phyloP scores from a whole-genome alignment of 2,329 filamentous ascomycete species.

The Rhynchosporium agropyri region DNA sequence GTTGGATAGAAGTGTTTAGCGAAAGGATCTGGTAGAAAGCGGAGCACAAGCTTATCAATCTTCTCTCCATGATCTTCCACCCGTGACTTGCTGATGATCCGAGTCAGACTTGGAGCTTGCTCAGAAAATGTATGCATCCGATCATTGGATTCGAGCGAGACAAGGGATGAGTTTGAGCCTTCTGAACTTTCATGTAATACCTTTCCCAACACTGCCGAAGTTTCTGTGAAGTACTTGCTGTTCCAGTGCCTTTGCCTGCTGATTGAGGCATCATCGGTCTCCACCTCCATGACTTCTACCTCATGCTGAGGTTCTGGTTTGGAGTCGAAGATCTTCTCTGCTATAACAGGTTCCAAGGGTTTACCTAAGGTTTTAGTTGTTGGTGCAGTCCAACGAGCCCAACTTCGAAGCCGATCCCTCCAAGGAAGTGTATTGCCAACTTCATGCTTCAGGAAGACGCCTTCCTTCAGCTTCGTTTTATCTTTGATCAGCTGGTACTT shows the following conservation, averaged over 20 bases:
- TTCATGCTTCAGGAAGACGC: conserved; percentile 31
- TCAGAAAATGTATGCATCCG: conserved; percentile 32
- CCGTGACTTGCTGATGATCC: conserved; percentile 22
- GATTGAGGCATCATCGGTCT: not conserved
- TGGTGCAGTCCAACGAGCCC: conserved; percentile 39
- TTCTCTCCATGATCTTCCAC: not conserved
- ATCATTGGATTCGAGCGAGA: not conserved
- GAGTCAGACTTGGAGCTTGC: conserved; percentile 34
- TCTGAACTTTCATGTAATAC: conserved; percentile 24
- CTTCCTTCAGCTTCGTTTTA: conserved; percentile 14
- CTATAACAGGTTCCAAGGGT: not conserved
- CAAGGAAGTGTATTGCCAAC: conserved; percentile 33
- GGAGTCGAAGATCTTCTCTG: not conserved
- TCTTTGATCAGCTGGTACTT: conserved; percentile 29
- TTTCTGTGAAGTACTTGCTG: conserved; percentile 26
- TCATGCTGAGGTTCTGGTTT: not conserved
- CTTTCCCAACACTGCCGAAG: conserved; percentile 35
- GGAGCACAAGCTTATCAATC: conserved; percentile 30
- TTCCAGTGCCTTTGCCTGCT: conserved; percentile 21
- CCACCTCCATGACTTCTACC: not conserved
- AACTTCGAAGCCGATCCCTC: conserved; percentile 37
- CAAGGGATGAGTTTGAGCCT: not conserved
- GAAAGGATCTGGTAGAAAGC: conserved; percentile 41
- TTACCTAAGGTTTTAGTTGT: conserved; percentile 14
- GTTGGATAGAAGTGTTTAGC: not conserved